Percentiles rank a stretch among this genome's conserved stretches.
These are phyloP conservation scores for Fusarium sp. DNA, from an alignment of 2,329 filamentous ascomycete genomes.

Conservation along the genomic window DNA sequence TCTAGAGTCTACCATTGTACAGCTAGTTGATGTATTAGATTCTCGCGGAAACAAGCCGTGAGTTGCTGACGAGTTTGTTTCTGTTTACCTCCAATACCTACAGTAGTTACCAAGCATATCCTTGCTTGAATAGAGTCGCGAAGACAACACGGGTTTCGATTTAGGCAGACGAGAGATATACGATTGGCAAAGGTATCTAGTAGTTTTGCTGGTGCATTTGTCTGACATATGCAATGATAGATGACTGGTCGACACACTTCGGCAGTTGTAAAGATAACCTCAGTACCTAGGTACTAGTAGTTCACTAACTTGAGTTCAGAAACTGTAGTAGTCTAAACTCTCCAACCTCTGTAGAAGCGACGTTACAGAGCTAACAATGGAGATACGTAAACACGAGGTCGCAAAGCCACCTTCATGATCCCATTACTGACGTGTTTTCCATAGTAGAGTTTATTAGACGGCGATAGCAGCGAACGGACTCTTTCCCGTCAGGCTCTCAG, in stretches of 20 bases:
- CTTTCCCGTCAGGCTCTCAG: neutral
- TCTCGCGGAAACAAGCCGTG: neutral
- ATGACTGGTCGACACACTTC: slow-evolving; percentile 13
- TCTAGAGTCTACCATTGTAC: neutral
- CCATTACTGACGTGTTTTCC: slow-evolving; percentile 1
- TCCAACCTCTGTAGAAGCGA: neutral
- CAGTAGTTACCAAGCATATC: slow-evolving; percentile 24
- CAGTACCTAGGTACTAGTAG: neutral
- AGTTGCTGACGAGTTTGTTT: slow-evolving; percentile 1
- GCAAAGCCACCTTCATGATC: neutral
- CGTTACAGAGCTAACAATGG: slow-evolving; percentile 5
- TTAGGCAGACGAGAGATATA: neutral
- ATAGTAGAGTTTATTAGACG: neutral
- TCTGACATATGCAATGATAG: neutral
- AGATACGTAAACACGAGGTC: neutral
- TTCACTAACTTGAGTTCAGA: slow-evolving; percentile 16
- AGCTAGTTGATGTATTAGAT: neutral
- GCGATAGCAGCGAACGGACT: slow-evolving; percentile 6
- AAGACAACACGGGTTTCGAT: slow-evolving; percentile 5
- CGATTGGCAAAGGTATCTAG: slow-evolving; percentile 12
- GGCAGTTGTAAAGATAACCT: slow-evolving; percentile 11
- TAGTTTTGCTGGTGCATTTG: neutral
- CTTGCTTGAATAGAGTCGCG: slow-evolving; percentile 2
- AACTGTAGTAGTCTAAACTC: neutral
- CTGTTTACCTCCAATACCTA: neutral